Base-by-base conservation (phyloP, 2,329 filamentous ascomycete species). In the Didymella sp. region DNA sequence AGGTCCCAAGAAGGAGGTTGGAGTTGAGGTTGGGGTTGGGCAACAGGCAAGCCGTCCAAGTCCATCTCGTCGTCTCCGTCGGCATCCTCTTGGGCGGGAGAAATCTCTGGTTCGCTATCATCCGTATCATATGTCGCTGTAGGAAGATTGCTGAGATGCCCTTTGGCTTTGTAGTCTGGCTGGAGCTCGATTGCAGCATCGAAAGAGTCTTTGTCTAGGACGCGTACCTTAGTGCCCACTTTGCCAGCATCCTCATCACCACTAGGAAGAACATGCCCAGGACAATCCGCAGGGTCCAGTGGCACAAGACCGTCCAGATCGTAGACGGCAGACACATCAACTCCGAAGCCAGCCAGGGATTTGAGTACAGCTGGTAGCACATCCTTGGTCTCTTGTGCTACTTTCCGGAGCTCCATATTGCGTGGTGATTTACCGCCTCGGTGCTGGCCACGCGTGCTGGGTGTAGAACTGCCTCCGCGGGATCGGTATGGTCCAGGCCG, bases 201-300 rank as follows among this genome's bases (percentile, higher is more conserved):
- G 37, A 75, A 71, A 0, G 69, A 73, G 43, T 75, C 73, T 54
- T 67, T 66, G 49, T 76, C 62, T 28, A 67, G 60, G 19, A 76
- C 72, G 21, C 61, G 61, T 37, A 74, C 73, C 3, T 67, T 57
- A 8, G 72, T 69, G 30, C 67, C 68, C 24, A 61, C 63, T 30
- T 43, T 49, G n/a, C 66, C 64, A 8, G 62, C 57, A 13, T 64
- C 49, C 9, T 33, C 40, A 28, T 70, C 67, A 6, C 25, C 45
- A 6, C 27, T 44, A 17, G 58, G 59, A 15, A 72, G 57, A 4
- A 22, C 41, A 41, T 62, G 58, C 15, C 63, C 61, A 5, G 72
- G 72, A 40, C 71, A 74, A 4, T 66, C 33, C 6, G 59, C 47
- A 3, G 60, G 47, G 7, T 67, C 51, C 1, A 73, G 64, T 6